Conservation (phyloP, 257 asterid species). For the Solanum acaule region DNA sequence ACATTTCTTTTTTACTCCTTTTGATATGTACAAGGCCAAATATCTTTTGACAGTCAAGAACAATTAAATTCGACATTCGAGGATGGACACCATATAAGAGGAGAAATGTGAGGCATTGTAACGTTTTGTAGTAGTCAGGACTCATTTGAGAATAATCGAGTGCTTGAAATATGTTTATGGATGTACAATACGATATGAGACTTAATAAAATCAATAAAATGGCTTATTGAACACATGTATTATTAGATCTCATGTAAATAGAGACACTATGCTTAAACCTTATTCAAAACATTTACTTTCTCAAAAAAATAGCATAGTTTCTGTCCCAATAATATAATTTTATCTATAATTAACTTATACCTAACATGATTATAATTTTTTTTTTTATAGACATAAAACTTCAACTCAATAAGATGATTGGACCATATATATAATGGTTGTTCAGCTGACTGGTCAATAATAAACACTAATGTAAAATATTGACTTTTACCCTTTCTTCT, state of each 20-base stretch:
- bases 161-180: background rate
- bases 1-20: background rate
- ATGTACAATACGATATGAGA: background rate
- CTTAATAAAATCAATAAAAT: background rate
- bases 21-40: background rate
- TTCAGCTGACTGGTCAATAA: background rate
- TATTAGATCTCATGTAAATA: background rate
- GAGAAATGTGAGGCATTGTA: background rate
- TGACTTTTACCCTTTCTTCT: background rate
- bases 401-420: background rate
- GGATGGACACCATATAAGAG: fast-evolving
- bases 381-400: too few relatives aligned
- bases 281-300: background rate
- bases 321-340: background rate
- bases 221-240: too few relatives aligned
- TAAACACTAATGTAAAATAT: background rate
- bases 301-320: background rate
- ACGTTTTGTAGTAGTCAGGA: background rate
- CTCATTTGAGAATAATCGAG: background rate
- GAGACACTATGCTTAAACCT: background rate
- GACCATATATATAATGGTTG: background rate
- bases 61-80: background rate
- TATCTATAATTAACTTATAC: background rate
- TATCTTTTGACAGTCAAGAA: background rate
- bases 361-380: background rate